A percentile compares a stretch with the other conserved stretches of the same genome.
These are phyloP conservation scores for Dryas alaskensis DNA, from an alignment of 306 rosid genomes.

Conservation along the genomic window DNA sequence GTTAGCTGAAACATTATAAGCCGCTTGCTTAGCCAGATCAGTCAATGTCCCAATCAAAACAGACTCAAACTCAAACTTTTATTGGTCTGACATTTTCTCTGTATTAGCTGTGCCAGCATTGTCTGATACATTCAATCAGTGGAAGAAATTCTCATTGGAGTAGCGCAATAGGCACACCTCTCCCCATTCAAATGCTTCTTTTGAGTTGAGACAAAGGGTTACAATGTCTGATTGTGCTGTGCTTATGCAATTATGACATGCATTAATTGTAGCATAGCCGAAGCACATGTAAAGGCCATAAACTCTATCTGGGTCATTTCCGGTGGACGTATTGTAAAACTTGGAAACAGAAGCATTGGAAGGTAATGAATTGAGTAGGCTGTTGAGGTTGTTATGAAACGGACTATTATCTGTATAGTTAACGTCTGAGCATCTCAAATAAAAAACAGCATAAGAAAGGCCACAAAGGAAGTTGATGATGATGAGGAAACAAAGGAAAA, in stretches of 20 bases:
- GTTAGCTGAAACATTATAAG: constrained; percentile 34
- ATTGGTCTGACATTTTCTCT: constrained; percentile 27
- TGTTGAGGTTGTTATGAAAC: constrained; percentile 22
- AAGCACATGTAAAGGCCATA: constrained; percentile 27
- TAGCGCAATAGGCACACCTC: constrained; percentile 54
- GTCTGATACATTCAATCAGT: constrained; percentile 29
- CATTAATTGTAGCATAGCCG: neutral
- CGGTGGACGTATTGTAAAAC: constrained; percentile 7
- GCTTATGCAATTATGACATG: constrained; percentile 29
- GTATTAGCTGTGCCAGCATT: constrained; percentile 22
- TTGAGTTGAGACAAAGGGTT: constrained; percentile 39
- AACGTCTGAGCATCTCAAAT: constrained; percentile 2
- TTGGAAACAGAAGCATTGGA: constrained; percentile 24
- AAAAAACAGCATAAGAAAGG: constrained; percentile 20
- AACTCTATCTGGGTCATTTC: constrained; percentile 8
- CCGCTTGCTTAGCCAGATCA: constrained; percentile 34
- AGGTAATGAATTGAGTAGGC: constrained; percentile 8
- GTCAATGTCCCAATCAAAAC: constrained; percentile 36
- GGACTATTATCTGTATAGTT: constrained; percentile 4
- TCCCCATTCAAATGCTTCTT: constrained; percentile 55
- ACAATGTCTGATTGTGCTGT: constrained; percentile 28
- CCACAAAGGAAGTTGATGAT: neutral
- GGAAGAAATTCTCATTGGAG: constrained; percentile 45
- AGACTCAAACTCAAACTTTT: constrained; percentile 25
- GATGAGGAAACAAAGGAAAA: constrained; percentile 24